Evolutionary conservation across 2,329 filamentous ascomycete genomes (phyloP).

Genomic region (Didymella lethalis): DNA sequence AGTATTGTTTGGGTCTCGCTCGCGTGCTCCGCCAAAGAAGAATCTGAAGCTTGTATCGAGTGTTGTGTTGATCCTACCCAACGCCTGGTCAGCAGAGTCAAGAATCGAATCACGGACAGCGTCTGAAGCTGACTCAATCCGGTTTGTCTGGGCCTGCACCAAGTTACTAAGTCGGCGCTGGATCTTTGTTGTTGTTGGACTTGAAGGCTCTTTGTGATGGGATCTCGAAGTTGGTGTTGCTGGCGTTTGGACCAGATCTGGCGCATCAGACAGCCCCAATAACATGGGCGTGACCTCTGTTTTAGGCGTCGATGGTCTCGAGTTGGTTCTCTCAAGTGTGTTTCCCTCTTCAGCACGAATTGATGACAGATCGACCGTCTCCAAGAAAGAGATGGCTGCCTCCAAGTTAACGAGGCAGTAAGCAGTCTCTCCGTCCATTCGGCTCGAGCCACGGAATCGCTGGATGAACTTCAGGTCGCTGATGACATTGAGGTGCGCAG

Average conservation of each 20-base stretch:
- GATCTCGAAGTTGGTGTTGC: slow-evolving; percentile 43
- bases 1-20: slow-evolving; percentile 59
- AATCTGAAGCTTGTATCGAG: slow-evolving; percentile 94
- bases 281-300: slow-evolving; percentile 52
- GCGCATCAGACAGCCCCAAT: slow-evolving; percentile 49
- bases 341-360: slow-evolving; percentile 81
- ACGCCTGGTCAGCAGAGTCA: slow-evolving; percentile 85
- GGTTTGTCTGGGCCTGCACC: slow-evolving; percentile 82
- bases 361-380: slow-evolving; percentile 92
- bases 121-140: slow-evolving; percentile 82
- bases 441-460: slow-evolving; percentile 82
- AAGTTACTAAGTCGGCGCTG: slow-evolving; percentile 84
- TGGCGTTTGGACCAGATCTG: slow-evolving; percentile 51
- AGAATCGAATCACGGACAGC: slow-evolving; percentile 72
- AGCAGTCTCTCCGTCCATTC: slow-evolving; percentile 90
- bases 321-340: slow-evolving; percentile 62
- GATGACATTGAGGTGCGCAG: slow-evolving; percentile 85
- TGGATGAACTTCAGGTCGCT: slow-evolving; percentile 97
- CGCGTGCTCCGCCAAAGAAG: slow-evolving; percentile 84
- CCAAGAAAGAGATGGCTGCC: slow-evolving; percentile 90
- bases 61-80: slow-evolving; percentile 91
- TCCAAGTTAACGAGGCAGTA: slow-evolving; percentile 97
- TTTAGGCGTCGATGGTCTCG: slow-evolving; percentile 57
- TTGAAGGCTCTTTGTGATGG: slow-evolving; percentile 35
- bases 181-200: slow-evolving; percentile 59